A percentile compares a stretch with the other conserved stretches of the same genome.
Evolutionary conservation across 2,329 filamentous ascomycete species (phyloP).

Genomic region (Xylariaceae sp.): DNA sequence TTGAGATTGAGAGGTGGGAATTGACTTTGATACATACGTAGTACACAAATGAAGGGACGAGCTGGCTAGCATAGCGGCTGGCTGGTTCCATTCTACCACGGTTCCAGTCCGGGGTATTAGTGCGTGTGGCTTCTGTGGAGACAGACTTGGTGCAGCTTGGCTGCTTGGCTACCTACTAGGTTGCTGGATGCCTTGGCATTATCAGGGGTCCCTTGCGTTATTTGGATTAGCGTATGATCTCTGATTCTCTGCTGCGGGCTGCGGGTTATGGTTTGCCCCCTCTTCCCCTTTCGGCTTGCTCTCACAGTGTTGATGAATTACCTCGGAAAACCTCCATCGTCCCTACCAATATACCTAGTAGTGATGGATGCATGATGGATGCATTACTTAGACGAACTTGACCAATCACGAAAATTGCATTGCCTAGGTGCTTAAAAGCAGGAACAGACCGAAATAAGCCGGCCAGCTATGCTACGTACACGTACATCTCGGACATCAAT

Average conservation of each 20-base stretch:
- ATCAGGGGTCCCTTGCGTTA: background rate
- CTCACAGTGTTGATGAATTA: background rate
- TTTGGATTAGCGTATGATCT: background rate
- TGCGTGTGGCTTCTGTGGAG: background rate
- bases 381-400: slow-evolving; percentile 9
- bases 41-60: background rate
- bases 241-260: background rate
- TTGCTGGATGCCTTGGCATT: no score
- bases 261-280: background rate
- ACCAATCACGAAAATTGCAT: background rate
- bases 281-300: background rate
- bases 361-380: slow-evolving; percentile 21
- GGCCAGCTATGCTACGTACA: background rate
- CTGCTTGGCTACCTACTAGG: background rate
- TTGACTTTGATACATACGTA: background rate
- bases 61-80: background rate
- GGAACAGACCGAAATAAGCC: background rate
- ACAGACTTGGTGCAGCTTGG: background rate
- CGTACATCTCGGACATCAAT: background rate
- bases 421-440: background rate
- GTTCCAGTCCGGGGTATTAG: background rate
- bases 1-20: background rate
- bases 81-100: background rate
- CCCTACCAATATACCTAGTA: no score
- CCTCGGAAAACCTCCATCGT: slow-evolving; percentile 21